Evolutionary conservation across 1,284 basidiomycete genomes (phyloP).

Genomic region (Sporisorium scitamineum): DNA sequence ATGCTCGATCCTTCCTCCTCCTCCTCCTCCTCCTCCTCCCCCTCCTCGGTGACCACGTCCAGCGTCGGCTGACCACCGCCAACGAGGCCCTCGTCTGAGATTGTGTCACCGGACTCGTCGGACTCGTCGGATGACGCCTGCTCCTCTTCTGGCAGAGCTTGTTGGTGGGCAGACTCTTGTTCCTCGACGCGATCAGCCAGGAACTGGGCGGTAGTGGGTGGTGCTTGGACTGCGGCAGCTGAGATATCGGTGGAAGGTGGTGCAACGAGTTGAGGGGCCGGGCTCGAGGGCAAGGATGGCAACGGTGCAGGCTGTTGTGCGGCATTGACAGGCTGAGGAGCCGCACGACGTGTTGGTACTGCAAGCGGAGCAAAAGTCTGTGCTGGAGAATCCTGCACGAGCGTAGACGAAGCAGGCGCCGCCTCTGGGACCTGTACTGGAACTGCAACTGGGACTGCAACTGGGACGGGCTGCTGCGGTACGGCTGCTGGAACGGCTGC

Average conservation of each 20-base stretch:
- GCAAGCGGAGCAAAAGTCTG: constrained; percentile 34
- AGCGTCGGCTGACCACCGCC: constrained; percentile 36
- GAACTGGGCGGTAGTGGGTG: constrained; percentile 30
- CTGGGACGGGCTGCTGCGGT: constrained; percentile 1
- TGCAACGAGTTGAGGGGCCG: background rate
- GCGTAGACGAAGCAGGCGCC: background rate
- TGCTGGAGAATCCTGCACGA: constrained; percentile 6
- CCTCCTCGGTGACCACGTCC: constrained; percentile 58
- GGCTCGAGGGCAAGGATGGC: background rate
- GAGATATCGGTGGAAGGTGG: background rate
- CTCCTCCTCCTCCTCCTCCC: constrained; percentile 61
- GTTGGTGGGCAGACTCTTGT: constrained; percentile 27
- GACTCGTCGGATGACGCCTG: constrained; percentile 28
- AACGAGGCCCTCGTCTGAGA: constrained; percentile 40
- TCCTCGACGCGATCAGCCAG: constrained; percentile 37
- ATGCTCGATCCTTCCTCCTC: constrained; percentile 55
- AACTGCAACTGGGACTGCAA: background rate
- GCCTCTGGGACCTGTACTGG: constrained; percentile 2
- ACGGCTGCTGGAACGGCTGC: constrained; percentile 1
- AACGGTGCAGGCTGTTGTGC: background rate
- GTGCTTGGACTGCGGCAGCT: background rate
- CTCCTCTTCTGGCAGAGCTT: constrained; percentile 17
- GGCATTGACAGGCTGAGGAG: background rate
- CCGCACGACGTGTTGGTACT: constrained; percentile 16
- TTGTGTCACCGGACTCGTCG: constrained; percentile 22